Evolutionary conservation across 805 yeast species (phyloP).

Genomic region (Monosporozyma servazzii): DNA sequence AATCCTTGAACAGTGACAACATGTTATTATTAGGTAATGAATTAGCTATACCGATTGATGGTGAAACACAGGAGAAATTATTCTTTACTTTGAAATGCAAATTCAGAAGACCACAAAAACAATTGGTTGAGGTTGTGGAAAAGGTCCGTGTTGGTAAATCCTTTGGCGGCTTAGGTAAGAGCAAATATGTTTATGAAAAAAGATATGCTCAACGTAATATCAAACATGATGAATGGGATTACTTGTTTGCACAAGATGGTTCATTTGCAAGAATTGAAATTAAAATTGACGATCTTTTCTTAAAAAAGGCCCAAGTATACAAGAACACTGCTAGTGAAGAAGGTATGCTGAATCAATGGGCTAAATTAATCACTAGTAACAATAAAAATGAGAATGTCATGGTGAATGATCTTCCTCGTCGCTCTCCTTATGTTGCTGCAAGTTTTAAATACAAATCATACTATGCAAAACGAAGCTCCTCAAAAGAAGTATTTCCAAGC

Average conservation of each 20-base stretch:
- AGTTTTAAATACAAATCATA: conserved; percentile 58
- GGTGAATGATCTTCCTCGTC: conserved; percentile 14
- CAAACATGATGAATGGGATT: conserved; percentile 48
- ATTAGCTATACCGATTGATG: conserved; percentile 47
- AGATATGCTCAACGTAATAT: conserved; percentile 44
- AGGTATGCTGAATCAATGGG: conserved; percentile 66
- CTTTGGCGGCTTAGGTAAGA: conserved; percentile 27
- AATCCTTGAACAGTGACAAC: conserved; percentile 22
- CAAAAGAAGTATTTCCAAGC: conserved; percentile 57
- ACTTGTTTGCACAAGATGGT: conserved; percentile 71
- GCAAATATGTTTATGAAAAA: conserved; percentile 31
- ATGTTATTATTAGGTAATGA: conserved; percentile 50
- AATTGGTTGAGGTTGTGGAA: conserved; percentile 52
- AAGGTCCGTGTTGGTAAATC: conserved; percentile 38
- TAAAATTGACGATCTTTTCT: conserved; percentile 23
- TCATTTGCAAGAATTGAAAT: conserved; percentile 77
- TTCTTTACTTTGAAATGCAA: conserved; percentile 64
- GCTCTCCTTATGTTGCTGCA: conserved; percentile 54
- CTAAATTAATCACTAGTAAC: conserved; percentile 11
- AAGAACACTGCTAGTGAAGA: conserved; percentile 4
- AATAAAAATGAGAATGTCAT: background rate
- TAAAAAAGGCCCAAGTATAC: conserved; percentile 10
- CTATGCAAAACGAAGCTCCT: conserved; percentile 54
- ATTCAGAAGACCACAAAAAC: conserved; percentile 39
- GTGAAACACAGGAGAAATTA: conserved; percentile 38